These are phyloP conservation scores for Metarhizium anisopliae DNA, from an alignment of 2,329 filamentous ascomycete genomes.

Conservation along the genomic window DNA sequence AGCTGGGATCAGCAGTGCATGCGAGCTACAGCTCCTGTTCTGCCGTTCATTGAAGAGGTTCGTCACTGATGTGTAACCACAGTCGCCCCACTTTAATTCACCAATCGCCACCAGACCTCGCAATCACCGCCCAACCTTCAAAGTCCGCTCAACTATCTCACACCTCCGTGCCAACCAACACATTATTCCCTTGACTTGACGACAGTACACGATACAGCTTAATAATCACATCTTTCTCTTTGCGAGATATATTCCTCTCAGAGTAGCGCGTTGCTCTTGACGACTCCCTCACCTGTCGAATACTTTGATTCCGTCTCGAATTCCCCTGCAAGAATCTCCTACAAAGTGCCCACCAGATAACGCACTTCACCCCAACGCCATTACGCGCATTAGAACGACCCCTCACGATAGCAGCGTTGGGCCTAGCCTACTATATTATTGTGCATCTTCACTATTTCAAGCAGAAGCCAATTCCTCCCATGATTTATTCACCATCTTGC, in stretches of 20 bases:
- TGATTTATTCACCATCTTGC: slow-evolving; percentile 4
- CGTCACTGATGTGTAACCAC: not conserved
- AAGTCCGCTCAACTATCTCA: not conserved
- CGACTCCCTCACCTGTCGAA: not conserved
- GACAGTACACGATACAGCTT: not conserved
- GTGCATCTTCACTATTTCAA: not conserved
- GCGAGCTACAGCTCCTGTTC: too few species aligned
- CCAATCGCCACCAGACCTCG: not conserved
- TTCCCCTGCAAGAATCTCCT: not conserved
- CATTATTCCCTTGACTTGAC: not conserved
- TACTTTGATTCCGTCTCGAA: not conserved
- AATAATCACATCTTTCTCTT: not conserved
- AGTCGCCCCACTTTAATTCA: not conserved
- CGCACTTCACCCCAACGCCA: not conserved
- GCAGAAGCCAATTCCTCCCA: not conserved
- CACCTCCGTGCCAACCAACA: not conserved
- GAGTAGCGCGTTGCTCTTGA: not conserved
- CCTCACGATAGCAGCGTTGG: not conserved
- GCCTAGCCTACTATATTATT: not conserved
- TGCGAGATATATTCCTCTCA: not conserved
- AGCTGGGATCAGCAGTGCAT: too few species aligned
- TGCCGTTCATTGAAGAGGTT: not conserved
- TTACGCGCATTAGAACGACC: not conserved
- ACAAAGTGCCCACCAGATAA: not conserved
- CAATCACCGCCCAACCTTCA: not conserved